Percentiles rank a stretch among this genome's conserved stretches.
Conservation (phyloP, 1,284 basidiomycete genomes). For the Tetrapyrgos nigripes region DNA sequence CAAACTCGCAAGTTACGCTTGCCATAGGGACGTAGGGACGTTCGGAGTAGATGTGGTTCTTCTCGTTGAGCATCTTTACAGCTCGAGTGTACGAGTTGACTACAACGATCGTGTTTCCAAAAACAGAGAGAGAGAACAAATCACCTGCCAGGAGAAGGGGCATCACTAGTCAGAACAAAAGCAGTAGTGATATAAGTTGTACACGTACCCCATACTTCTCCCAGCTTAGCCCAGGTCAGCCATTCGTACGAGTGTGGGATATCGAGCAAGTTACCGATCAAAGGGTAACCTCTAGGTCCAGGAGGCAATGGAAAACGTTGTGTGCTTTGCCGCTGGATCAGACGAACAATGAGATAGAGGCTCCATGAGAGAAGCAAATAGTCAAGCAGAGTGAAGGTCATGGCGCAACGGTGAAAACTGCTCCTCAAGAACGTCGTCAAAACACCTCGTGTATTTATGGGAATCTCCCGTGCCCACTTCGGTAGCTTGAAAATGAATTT, state of each 20-base stretch:
- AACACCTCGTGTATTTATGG: too few relatives aligned
- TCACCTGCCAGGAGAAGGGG: not conserved
- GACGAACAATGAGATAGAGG: not conserved
- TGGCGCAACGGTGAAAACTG: too few relatives aligned
- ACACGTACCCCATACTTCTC: not conserved
- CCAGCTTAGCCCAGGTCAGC: not conserved
- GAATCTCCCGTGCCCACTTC: too few relatives aligned
- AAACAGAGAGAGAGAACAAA: not conserved
- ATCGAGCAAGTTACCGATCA: constrained; percentile 1
- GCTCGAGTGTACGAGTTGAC: not conserved
- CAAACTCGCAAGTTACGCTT: not conserved
- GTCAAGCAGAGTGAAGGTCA: too few relatives aligned
- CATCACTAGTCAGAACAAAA: not conserved
- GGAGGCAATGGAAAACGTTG: too few relatives aligned
- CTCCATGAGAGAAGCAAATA: not conserved
- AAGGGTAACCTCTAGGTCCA: constrained; percentile 3
- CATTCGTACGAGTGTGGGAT: not conserved
- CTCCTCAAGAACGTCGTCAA: too few relatives aligned
- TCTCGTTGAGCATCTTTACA: not conserved
- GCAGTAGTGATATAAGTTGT: not conserved
- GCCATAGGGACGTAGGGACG: not conserved
- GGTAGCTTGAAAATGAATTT: too few relatives aligned
- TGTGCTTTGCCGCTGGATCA: not conserved
- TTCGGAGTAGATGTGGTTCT: not conserved
- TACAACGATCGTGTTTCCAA: not conserved